Base-by-base conservation (phyloP, 129 eudicot species). In the Glebionis coronaria region DNA sequence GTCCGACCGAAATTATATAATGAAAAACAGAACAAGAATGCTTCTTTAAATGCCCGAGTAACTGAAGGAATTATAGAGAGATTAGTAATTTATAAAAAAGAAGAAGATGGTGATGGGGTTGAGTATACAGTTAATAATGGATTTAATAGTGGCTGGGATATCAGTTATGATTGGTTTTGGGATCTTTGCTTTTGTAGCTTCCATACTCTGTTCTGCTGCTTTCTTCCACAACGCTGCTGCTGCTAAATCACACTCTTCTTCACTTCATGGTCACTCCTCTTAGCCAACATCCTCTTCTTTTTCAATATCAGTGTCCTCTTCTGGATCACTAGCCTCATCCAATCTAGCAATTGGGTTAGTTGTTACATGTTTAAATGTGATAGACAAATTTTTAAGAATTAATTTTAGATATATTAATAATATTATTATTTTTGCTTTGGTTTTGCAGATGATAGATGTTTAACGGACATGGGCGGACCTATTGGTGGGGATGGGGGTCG, bases 291-390 rank as follows among this genome's bases (percentile, higher is more conserved):
- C 52, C 80, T 93, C 61, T 93, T 93, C 82, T 86, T 93, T 85
- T 66, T 93, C 85, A 93, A 93, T 69, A 66, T 89, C 62, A 61
- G 86, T 72, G 10, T 89, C 66, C 82, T 82, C 15, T 93, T 93
- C 73, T 93, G 99, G 99, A 15, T 82, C 65, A 73, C 86, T 35
- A 84, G 90, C 29, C 82, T 80, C 66, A 73, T 93, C 59, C 95
- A 86, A 35, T 86, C 97, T 44, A 88, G 85, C 85, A 88, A 93
- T 63, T 93, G 99, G 99, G 98, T 92, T 18, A 42, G 1, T 15
- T 15, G 38, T 3, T 25, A 2, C 12, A 23, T 35, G 9, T 35
- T 28, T 29, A 4, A 12, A 11, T 38, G 12, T 18, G 0, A 4
- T 55, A 18, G 12, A 49, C 19, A 58, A 6, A 14, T 29, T 58